Evolutionary conservation across 106 monocot genomes (phyloP), one percentile per base, ranked within the genome.

Genomic region (Allium sativum): DNA sequence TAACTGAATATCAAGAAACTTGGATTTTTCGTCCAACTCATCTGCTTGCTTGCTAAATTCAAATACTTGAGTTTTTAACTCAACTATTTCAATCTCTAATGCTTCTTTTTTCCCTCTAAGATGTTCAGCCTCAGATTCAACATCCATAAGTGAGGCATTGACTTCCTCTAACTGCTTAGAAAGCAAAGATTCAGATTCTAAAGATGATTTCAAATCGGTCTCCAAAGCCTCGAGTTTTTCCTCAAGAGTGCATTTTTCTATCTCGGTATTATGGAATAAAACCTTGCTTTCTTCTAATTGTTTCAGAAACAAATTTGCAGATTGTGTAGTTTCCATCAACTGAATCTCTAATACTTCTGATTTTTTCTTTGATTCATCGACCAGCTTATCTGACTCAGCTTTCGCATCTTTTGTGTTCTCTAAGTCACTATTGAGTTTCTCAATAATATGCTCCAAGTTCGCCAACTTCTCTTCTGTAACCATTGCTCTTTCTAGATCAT

Each of bases 361-460:
- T 51, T 79, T 76, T 62, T 71, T 83, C 69, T 75, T 88, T 72
- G 63, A 77, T 51, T 82, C 77, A 65, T 79, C 77, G 12, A 69
- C 59, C 45, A 74, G 48, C 60, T 59, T 46, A 44, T 53, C 45
- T 17, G 79, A 64, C 52, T 78, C 21, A 0, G 66, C 52, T 62
- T 81, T 81, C 15, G 70, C 66, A 17, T 15, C 72, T 66, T 81
- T 78, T 44, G 76, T 70, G 70, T 78, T 59, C 13, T 45, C 68
- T 45, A 71, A 50, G 68, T 79, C 68, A 10, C 31, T 56, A 58
- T 57, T 59, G 9, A 83, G 77, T 45, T 12, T 69, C 68, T 80
- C 80, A 52, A 65, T n/a, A 48, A 65, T 12, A 18, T 22, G 9
- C 16, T 65, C 64, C 64, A 65, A 53, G 21, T 74, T 65, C 17